Evolutionary conservation across 441 rosid genomes (phyloP).

Genomic region (Cnidoscolus chayamansa): DNA sequence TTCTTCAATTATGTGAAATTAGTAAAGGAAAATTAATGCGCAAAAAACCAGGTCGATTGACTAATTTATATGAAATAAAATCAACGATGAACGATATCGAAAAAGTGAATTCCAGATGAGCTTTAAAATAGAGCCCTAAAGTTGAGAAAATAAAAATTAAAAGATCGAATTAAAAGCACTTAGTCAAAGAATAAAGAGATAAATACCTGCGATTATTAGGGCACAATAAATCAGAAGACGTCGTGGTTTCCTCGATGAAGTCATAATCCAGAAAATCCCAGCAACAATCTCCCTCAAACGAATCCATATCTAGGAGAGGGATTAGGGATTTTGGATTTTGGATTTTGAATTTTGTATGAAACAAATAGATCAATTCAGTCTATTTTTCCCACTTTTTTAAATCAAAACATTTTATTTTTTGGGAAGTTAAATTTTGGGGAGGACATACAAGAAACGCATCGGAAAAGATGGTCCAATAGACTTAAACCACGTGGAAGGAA

Average conservation of each 20-base stretch:
- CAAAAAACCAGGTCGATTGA: neutral
- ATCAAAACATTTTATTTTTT: no score
- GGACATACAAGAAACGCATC: neutral
- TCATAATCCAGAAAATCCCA: conserved; percentile 56
- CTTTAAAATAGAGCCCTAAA: neutral
- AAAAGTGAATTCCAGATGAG: neutral
- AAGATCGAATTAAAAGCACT: neutral
- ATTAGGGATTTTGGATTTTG: no score
- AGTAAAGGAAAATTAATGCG: neutral
- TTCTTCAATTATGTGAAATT: neutral
- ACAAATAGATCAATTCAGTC: neutral
- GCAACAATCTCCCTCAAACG: conserved; percentile 30
- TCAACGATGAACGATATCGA: neutral
- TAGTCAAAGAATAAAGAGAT: neutral
- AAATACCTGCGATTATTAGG: conserved; percentile 27
- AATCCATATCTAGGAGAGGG: conserved; percentile 28
- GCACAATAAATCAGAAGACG: conserved; percentile 34
- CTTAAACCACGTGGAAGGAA: conserved; percentile 22
- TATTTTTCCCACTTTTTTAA: neutral
- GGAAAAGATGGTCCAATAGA: conserved; percentile 11
- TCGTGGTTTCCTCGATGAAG: conserved; percentile 32
- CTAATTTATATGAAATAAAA: neutral
- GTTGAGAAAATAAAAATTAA: neutral
- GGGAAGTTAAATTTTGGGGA: neutral
- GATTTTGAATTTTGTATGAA: no score